Percentiles rank a stretch among this genome's conserved stretches.
phyloP scores from a whole-genome alignment of 768 basidiomycete genomes.

The Baorangia bicolor region DNA sequence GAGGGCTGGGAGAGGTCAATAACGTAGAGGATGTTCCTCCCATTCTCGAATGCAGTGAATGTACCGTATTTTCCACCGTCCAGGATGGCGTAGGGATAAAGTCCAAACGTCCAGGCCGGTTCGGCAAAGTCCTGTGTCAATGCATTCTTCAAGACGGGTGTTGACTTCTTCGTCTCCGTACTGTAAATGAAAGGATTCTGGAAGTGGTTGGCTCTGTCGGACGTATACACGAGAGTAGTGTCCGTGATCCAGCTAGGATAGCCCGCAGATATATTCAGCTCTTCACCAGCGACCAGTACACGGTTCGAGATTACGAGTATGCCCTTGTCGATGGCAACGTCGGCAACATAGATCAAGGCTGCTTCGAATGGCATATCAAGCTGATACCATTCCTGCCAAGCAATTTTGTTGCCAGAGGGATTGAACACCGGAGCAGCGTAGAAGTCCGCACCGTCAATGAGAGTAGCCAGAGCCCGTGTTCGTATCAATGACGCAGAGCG shows the following conservation, averaged over 20 bases:
- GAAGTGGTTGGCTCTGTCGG: conserved; percentile 56
- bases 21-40: conserved; percentile 34
- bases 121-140: conserved; percentile 24
- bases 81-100: conserved; percentile 23
- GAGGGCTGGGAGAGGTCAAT: conserved; percentile 21
- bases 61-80: conserved; percentile 21
- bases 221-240: conserved; percentile 54
- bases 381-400: conserved; percentile 56
- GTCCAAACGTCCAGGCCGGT: conserved; percentile 18
- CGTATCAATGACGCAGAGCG: conserved; percentile 54
- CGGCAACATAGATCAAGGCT: conserved; percentile 48
- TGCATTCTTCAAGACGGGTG: conserved; percentile 20
- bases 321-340: conserved; percentile 25
- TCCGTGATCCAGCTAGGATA: conserved; percentile 41
- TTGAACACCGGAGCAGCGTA: conserved; percentile 59
- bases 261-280: conserved; percentile 36
- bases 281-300: conserved; percentile 48
- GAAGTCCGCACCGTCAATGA: conserved; percentile 61
- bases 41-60: conserved; percentile 32
- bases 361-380: conserved; percentile 71
- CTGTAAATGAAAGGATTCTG: conserved; percentile 44
- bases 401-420: conserved; percentile 51
- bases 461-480: conserved; percentile 33
- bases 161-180: conserved; percentile 30
- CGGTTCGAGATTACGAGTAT: conserved; percentile 33